Conservation (phyloP, 2,329 filamentous ascomycete genomes). For the Thermoascus crustaceus region DNA sequence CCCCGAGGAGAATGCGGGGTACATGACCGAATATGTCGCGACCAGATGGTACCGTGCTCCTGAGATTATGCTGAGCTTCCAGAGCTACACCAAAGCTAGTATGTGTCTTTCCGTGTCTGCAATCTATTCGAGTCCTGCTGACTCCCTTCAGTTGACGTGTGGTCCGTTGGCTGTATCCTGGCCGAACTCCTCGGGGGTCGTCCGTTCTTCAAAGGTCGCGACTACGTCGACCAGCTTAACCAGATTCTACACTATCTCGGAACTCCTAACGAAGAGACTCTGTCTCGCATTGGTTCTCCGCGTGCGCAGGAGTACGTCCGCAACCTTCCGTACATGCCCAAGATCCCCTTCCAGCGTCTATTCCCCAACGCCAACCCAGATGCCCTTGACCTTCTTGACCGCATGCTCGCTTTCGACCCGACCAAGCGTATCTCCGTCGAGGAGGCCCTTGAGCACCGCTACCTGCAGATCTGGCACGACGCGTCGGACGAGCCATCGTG, state of each 20-base stretch:
- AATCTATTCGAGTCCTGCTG: slow-evolving; percentile 6
- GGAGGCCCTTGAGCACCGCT: slow-evolving; percentile 89
- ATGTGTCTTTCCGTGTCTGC: slow-evolving; percentile 40
- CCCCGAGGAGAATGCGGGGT: slow-evolving; percentile 95
- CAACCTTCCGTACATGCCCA: slow-evolving; percentile 90
- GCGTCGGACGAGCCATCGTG: slow-evolving; percentile 91
- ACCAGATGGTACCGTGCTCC: slow-evolving; percentile 98
- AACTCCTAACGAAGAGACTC: slow-evolving; percentile 90
- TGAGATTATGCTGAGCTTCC: slow-evolving; percentile 99
- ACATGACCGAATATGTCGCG: slow-evolving; percentile 99
- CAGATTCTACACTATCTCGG: slow-evolving; percentile 97
- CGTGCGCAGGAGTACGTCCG: slow-evolving; percentile 97
- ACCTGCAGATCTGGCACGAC: slow-evolving; percentile 97
- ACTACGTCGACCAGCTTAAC: slow-evolving; percentile 99
- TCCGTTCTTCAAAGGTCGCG: slow-evolving; percentile 97
- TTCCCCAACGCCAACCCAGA: slow-evolving; percentile 96
- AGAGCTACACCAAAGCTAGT: slow-evolving; percentile 99
- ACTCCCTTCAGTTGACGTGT: slow-evolving; percentile 71
- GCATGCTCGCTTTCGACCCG: slow-evolving; percentile 96
- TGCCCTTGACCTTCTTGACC: slow-evolving; percentile 87
- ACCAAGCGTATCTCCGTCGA: slow-evolving; percentile 90
- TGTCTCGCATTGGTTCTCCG: slow-evolving; percentile 86
- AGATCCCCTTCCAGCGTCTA: slow-evolving; percentile 77
- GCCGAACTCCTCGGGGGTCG: slow-evolving; percentile 92
- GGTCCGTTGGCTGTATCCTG: slow-evolving; percentile 97